Percentiles rank a stretch among this genome's conserved stretches.
Conservation (phyloP, 2,329 filamentous ascomycete genomes). For the Lachnellula subtilissima region DNA sequence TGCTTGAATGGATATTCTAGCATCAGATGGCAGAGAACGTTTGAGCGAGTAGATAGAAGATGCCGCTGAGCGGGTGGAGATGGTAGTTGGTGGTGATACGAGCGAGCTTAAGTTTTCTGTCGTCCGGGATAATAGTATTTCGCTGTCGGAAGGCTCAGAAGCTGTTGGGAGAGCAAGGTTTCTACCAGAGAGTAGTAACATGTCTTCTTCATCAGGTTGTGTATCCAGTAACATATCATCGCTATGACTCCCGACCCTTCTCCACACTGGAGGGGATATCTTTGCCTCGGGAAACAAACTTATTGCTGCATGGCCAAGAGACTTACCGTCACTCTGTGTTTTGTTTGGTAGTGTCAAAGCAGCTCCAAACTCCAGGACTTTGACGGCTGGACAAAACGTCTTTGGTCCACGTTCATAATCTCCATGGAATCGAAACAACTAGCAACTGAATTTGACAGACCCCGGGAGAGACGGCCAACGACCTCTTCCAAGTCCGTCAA, state of each 20-base stretch:
- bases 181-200: background rate
- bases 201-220: background rate
- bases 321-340: no score
- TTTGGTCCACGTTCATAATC: background rate
- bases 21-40: background rate
- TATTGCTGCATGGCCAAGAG: no score
- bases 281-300: background rate
- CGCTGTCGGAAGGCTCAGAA: constrained; percentile 1
- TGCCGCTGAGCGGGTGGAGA: background rate
- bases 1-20: background rate
- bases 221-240: background rate
- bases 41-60: background rate
- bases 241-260: background rate
- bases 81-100: constrained; percentile 1
- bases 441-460: background rate
- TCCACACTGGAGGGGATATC: background rate
- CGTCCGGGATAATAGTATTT: constrained; percentile 13
- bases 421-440: constrained; percentile 1
- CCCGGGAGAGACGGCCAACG: background rate
- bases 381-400: background rate
- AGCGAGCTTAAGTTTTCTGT: background rate
- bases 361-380: background rate
- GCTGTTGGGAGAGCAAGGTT: background rate
- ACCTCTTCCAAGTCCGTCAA: background rate
- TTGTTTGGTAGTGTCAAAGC: no score